Conservation (phyloP, 495 filamentous ascomycete species). For the Aspergillus nanangensis region DNA sequence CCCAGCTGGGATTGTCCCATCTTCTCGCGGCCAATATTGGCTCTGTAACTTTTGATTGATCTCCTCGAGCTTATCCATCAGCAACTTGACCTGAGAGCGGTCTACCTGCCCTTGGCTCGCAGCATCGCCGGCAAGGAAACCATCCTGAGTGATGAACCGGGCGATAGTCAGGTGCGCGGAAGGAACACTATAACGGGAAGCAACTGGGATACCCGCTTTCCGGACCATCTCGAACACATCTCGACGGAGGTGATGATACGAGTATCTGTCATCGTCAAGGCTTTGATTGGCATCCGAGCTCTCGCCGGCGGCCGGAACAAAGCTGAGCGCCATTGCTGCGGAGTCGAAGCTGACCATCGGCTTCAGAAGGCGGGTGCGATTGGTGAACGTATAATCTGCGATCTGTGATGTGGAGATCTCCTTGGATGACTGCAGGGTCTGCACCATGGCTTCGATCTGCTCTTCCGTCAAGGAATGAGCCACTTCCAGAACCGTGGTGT, state of each 20-base stretch:
- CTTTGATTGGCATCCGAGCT: neutral
- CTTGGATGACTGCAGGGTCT: slow-evolving; percentile 37
- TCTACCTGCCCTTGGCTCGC: slow-evolving; percentile 23
- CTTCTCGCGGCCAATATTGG: slow-evolving; percentile 56
- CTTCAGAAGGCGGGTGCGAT: slow-evolving; percentile 72
- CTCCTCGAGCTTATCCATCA: slow-evolving; percentile 65
- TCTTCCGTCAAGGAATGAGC: slow-evolving; percentile 60
- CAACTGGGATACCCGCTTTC: slow-evolving; percentile 55
- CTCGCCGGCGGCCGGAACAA: slow-evolving; percentile 63
- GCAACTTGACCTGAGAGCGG: slow-evolving; percentile 44
- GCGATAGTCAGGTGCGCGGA: slow-evolving; percentile 85
- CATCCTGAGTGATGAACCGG: slow-evolving; percentile 62
- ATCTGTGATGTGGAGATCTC: slow-evolving; percentile 42
- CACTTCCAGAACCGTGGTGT: slow-evolving; percentile 83
- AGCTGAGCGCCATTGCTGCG: slow-evolving; percentile 78
- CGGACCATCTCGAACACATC: slow-evolving; percentile 62
- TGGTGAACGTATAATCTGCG: slow-evolving; percentile 55
- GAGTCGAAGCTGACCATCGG: slow-evolving; percentile 82
- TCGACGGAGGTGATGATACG: slow-evolving; percentile 85
- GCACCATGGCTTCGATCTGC: slow-evolving; percentile 58
- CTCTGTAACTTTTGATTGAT: slow-evolving; percentile 68
- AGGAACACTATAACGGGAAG: slow-evolving; percentile 79
- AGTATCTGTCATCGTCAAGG: slow-evolving; percentile 60
- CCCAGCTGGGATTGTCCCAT: slow-evolving; percentile 1
- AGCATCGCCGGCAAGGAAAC: slow-evolving; percentile 29